Evolutionary conservation across 495 filamentous ascomycete genomes (phyloP).

Genomic region (Hypoxylon subgilvum): DNA sequence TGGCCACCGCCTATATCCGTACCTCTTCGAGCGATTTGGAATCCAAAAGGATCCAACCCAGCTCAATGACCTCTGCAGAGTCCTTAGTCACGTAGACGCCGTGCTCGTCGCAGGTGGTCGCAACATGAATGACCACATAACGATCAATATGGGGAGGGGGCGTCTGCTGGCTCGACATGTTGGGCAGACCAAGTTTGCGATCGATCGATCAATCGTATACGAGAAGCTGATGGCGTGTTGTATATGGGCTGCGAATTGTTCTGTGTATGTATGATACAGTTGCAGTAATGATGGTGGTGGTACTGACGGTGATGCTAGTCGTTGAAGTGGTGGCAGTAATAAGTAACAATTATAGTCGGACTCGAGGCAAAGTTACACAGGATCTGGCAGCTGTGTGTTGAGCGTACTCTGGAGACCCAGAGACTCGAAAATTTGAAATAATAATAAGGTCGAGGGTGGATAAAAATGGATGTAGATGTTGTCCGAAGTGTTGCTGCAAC

Average conservation of each 20-base stretch:
- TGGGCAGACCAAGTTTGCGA: constrained; percentile 22
- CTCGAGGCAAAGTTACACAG: too few species aligned
- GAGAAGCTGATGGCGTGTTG: neutral
- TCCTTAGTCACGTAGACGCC: constrained; percentile 99
- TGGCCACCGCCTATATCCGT: constrained; percentile 27
- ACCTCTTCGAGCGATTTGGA: constrained; percentile 92
- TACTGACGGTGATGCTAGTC: neutral
- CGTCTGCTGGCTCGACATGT: constrained; percentile 55
- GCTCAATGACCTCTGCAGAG: constrained; percentile 97
- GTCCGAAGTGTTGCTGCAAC: constrained; percentile 32
- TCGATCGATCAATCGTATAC: constrained; percentile 4
- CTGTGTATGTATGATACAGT: constrained; percentile 17
- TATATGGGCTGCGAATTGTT: constrained; percentile 2
- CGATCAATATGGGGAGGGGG: constrained; percentile 76
- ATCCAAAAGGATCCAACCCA: constrained; percentile 96
- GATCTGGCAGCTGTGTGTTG: too few species aligned
- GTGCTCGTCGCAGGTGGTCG: constrained; percentile 98
- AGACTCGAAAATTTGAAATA: constrained; percentile 5
- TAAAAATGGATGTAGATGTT: constrained; percentile 16
- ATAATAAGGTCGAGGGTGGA: neutral
- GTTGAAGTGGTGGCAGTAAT: neutral
- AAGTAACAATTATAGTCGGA: constrained; percentile 17
- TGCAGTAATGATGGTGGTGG: neutral
- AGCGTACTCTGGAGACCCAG: neutral
- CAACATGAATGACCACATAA: constrained; percentile 96